Evolutionary conservation across 164 flowering plant genomes (phyloP).

Genomic region (Vitis labrusca): DNA sequence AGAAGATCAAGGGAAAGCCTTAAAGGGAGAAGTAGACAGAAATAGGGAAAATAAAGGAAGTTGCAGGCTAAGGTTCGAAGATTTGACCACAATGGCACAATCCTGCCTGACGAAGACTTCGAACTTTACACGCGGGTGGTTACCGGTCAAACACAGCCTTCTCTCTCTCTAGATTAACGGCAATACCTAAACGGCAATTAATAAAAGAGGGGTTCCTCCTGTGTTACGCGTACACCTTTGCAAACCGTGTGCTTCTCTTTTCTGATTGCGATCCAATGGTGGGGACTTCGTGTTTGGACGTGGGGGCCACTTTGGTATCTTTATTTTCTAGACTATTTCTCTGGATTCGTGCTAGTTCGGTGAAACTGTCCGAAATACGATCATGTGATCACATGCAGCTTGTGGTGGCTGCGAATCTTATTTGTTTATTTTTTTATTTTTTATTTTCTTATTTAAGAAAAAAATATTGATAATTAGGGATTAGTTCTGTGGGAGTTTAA

Average conservation of each 20-base stretch:
- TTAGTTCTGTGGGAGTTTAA: no score
- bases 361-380: conserved; percentile 30
- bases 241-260: no score
- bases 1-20: background rate
- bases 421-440: background rate
- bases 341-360: conserved; percentile 22
- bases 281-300: no score
- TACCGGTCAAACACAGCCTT: conserved; percentile 12
- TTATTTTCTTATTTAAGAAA: background rate
- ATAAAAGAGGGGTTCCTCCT: background rate
- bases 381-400: conserved; percentile 46
- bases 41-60: background rate
- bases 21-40: background rate
- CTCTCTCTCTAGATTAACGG: conserved; percentile 11
- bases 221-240: no score
- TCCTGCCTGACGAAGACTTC: conserved; percentile 11
- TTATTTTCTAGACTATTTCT: background rate
- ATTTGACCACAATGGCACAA: conserved; percentile 23
- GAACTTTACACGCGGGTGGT: conserved; percentile 21
- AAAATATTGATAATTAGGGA: no score
- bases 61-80: conserved; percentile 16
- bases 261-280: no score
- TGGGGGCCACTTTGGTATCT: background rate
- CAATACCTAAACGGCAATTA: conserved; percentile 15
- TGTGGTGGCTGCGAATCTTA: conserved; percentile 4